Base-by-base conservation (phyloP, 2,329 filamentous ascomycete genomes). In the Ilyonectria robusta region DNA sequence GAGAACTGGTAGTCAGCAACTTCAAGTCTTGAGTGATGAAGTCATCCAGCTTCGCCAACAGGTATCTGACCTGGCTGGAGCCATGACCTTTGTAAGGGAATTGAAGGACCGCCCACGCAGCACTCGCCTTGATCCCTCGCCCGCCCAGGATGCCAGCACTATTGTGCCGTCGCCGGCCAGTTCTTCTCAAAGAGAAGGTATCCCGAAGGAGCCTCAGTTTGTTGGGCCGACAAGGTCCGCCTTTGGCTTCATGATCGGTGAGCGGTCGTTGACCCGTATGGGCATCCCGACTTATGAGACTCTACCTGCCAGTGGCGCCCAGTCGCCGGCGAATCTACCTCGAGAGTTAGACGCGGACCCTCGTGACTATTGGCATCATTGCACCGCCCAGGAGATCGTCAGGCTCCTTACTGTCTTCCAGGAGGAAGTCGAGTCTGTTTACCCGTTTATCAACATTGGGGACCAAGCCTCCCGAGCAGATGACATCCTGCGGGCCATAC, bases 391-490 rank as follows among this genome's bases (percentile, higher is more conserved):
- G 1, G 79, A 81, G n/a, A 46, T 81, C 0, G 62, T 72, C 0
- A 70, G 80, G 31, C 75, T 82, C 33, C 67, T 82, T n/a, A 71
- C 77, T 8, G 76, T 79, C 4, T 83, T 80, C 29, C 76, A 79
- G n/a, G 81, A 83, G 44, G 81, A 83, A 47, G 76, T 82, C 23
- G 81, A 82, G 23, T 76, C 76, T 0, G 75, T 81, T 0, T 81
- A 81, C 37, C 80, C 80, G 0, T 81, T 79, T 35, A 74, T 77
- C 2, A 76, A 80, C 15, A 78, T 74, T 0, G 68, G 67, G 3
- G 74, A 78, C 8, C 72, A 80, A 1, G 71, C 76, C 0, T 61
- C 69, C 1, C 69, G 70, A 1, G 72, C 76, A 0, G 62, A 73
- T 4, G 71, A 77, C 7, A 77, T 81, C 11, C 53, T 81, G 1